Percentiles rank a stretch among this genome's conserved stretches.
phyloP scores from a whole-genome alignment of 192 early-diverging fungal species.

The Dissophora globulifera region DNA sequence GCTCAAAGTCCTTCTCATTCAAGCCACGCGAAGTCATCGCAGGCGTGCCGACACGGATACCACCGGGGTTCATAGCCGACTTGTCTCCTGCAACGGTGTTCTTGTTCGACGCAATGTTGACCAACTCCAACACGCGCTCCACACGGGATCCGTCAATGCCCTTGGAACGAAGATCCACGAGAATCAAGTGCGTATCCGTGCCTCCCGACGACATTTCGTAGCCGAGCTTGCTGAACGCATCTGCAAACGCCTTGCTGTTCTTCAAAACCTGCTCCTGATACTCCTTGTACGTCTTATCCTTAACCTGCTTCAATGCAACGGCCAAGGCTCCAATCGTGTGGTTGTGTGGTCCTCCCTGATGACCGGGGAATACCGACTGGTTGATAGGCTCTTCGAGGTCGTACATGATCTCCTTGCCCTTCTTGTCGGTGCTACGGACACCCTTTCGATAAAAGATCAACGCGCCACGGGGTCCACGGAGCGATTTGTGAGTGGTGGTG shows the following conservation, averaged over 20 bases:
- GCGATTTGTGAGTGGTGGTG: slow-evolving; percentile 99
- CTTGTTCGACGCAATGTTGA: slow-evolving; percentile 98
- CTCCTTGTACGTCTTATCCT: slow-evolving; percentile 84
- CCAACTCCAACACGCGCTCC: slow-evolving; percentile 94
- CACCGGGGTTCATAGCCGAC: slow-evolving; percentile 91
- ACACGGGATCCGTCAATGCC: slow-evolving; percentile 95
- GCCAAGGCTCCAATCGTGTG: slow-evolving; percentile 97
- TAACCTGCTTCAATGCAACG: slow-evolving; percentile 93
- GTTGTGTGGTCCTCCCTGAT: slow-evolving; percentile 99
- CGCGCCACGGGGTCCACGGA: slow-evolving; percentile 97
- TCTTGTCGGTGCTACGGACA: slow-evolving; percentile 87
- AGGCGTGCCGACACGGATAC: slow-evolving; percentile 94
- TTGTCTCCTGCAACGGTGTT: slow-evolving; percentile 99
- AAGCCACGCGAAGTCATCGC: slow-evolving; percentile 98
- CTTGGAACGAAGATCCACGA: slow-evolving; percentile 87
- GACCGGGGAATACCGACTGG: slow-evolving; percentile 96
- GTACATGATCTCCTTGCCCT: slow-evolving; percentile 88
- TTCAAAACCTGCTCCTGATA: slow-evolving; percentile 93
- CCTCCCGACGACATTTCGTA: slow-evolving; percentile 92
- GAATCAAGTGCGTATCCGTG: slow-evolving; percentile 95
- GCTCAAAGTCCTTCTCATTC: slow-evolving; percentile 86
- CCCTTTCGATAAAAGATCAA: slow-evolving; percentile 99
- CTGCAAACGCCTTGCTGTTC: slow-evolving; percentile 92
- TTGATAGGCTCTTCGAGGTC: slow-evolving; percentile 97
- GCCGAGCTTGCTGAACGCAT: slow-evolving; percentile 72